Conservation (phyloP, 2,329 filamentous ascomycete species). For the Fusarium torulosum region DNA sequence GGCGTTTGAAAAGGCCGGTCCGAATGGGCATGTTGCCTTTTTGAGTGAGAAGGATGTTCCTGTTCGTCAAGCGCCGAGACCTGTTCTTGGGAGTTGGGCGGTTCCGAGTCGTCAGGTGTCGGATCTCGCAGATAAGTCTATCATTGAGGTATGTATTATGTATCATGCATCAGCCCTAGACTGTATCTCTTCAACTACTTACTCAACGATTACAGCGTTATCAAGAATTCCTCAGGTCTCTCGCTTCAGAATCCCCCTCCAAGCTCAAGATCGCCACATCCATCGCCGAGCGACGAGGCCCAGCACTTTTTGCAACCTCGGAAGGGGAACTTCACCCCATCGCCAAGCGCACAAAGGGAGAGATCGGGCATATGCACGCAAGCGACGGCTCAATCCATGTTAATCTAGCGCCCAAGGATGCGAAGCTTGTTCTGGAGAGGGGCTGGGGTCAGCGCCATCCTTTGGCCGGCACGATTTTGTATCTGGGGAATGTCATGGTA, state of each 20-base stretch:
- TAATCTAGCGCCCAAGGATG: slow-evolving; percentile 31
- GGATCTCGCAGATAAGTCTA: slow-evolving; percentile 2
- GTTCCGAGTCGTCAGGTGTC: slow-evolving; percentile 36
- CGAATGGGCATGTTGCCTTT: slow-evolving; percentile 26
- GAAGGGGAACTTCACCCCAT: slow-evolving; percentile 3
- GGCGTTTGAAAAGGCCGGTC: slow-evolving; percentile 3
- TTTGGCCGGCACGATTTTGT: slow-evolving; percentile 24
- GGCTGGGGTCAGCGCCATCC: slow-evolving; percentile 38
- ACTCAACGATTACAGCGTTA: slow-evolving; percentile 19
- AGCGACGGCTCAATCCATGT: slow-evolving; percentile 36
- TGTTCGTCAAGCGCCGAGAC: slow-evolving; percentile 22
- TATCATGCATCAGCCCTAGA: no score
- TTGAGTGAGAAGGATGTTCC: slow-evolving; percentile 28
- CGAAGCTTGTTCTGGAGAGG: slow-evolving; percentile 28
- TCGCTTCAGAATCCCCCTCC: slow-evolving; percentile 21
- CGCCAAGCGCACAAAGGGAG: slow-evolving; percentile 7
- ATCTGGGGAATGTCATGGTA: slow-evolving; percentile 34
- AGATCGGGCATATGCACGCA: slow-evolving; percentile 35
- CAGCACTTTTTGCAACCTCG: slow-evolving; percentile 26
- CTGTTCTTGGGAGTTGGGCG: slow-evolving; percentile 28
- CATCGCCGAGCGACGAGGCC: slow-evolving; percentile 24
- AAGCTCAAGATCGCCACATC: slow-evolving; percentile 36
- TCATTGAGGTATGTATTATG: slow-evolving; percentile 9
- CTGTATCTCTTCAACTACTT: accelerated
- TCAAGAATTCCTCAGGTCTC: slow-evolving; percentile 28